These are phyloP conservation scores for Paramarasmius palmivorus DNA, from an alignment of 1,284 basidiomycete species.

Conservation along the genomic window DNA sequence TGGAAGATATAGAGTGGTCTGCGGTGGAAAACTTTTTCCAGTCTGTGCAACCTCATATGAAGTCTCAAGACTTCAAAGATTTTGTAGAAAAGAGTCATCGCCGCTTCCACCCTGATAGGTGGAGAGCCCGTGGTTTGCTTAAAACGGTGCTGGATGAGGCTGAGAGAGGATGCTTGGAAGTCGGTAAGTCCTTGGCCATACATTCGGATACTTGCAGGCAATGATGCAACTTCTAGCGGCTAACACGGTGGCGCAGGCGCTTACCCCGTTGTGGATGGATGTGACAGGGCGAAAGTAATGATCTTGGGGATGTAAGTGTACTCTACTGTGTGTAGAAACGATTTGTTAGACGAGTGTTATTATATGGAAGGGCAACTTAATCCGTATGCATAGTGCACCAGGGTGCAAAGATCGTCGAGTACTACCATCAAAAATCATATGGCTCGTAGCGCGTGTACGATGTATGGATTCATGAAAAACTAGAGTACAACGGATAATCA, in stretches of 20 bases:
- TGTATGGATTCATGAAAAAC: too few species aligned
- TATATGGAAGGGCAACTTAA: too few species aligned
- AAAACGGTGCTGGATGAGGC: conserved; percentile 52
- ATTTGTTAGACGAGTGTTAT: too few species aligned
- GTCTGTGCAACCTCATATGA: conserved; percentile 48
- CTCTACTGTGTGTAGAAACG: neutral
- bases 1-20: conserved; percentile 68
- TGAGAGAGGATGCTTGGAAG: conserved; percentile 54
- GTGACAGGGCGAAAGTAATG: conserved; percentile 30
- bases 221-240: conserved; percentile 33
- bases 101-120: conserved; percentile 69
- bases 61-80: conserved; percentile 55
- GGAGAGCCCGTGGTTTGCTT: conserved; percentile 56
- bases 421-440: too few species aligned
- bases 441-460: too few species aligned
- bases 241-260: conserved; percentile 60
- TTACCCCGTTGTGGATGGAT: conserved; percentile 59
- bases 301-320: neutral
- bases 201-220: too few species aligned
- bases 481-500: too few species aligned
- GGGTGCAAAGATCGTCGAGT: too few species aligned
- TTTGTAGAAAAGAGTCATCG: conserved; percentile 70
- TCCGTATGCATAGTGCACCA: too few species aligned
- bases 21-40: conserved; percentile 72
- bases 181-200: conserved; percentile 54